Percentiles rank a stretch among this genome's conserved stretches.
Conservation (phyloP, 208 protist species). For the Phytomonas serpens region DNA sequence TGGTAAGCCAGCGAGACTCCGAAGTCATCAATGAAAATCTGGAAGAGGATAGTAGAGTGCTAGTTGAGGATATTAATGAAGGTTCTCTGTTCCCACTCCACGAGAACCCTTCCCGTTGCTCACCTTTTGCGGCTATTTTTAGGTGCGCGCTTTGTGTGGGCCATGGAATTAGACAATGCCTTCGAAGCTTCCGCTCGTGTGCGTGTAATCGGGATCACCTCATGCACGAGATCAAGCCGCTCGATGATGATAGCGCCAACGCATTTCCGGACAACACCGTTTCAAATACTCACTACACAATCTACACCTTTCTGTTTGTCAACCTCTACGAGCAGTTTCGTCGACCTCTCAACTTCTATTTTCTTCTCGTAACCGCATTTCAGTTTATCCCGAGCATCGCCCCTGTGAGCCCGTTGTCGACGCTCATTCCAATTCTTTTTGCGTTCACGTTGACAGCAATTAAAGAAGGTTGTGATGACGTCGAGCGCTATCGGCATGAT, state of each 20-base stretch:
- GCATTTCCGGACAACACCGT: constrained; percentile 78
- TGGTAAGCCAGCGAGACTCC: no score
- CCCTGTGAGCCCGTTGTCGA: constrained; percentile 90
- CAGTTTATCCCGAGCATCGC: constrained; percentile 90
- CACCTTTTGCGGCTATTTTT: no score
- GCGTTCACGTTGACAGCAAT: constrained; percentile 89
- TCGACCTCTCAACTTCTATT: constrained; percentile 94
- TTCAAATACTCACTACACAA: constrained; percentile 92
- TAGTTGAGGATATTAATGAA: no score
- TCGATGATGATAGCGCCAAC: constrained; percentile 27
- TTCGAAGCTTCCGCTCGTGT: not conserved
- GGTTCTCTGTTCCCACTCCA: no score
- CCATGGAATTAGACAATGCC: no score
- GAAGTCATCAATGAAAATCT: no score
- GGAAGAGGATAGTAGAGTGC: no score
- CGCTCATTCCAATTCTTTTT: constrained; percentile 88
- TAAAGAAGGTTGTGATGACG: constrained; percentile 94
- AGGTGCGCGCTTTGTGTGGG: no score
- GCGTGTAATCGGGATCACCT: not conserved
- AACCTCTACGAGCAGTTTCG: constrained; percentile 97
- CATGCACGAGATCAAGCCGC: constrained; percentile 43
- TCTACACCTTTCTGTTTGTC: constrained; percentile 92
- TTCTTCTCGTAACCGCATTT: constrained; percentile 90
- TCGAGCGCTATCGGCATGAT: constrained; percentile 81
- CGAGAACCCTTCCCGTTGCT: no score